Evolutionary conservation across 1,284 basidiomycete genomes (phyloP).

Genomic region (Sporisorium graminicola): DNA sequence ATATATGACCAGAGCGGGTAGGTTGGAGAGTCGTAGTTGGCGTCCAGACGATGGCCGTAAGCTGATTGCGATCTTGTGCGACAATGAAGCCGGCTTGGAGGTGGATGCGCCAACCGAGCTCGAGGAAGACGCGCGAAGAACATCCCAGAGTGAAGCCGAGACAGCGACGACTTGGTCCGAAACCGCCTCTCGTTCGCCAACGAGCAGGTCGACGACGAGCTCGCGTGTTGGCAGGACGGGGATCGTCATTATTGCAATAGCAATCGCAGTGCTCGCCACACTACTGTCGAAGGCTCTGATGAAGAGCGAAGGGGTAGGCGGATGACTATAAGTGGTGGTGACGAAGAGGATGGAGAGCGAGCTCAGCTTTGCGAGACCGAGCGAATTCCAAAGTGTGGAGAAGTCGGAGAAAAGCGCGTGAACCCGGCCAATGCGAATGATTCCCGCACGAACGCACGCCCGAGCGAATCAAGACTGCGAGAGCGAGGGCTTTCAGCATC

Average conservation of each 20-base stretch:
- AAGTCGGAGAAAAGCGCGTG: slow-evolving; percentile 18
- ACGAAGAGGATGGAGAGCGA: background rate
- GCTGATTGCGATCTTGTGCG: slow-evolving; percentile 17
- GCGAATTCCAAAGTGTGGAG: slow-evolving; percentile 23
- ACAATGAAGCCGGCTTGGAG: background rate
- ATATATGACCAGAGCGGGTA: slow-evolving; percentile 24
- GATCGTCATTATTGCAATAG: slow-evolving; percentile 25
- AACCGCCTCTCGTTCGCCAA: slow-evolving; percentile 33
- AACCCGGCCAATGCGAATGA: background rate
- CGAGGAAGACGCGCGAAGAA: slow-evolving; percentile 2
- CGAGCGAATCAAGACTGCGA: background rate
- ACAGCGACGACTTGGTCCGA: slow-evolving; percentile 33
- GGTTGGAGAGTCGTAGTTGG: slow-evolving; percentile 13
- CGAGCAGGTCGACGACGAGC: slow-evolving; percentile 33
- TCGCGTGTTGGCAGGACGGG: slow-evolving; percentile 14
- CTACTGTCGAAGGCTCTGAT: background rate
- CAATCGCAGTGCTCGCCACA: background rate
- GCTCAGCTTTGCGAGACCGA: background rate
- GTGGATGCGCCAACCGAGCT: slow-evolving; percentile 1
- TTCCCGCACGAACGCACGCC: background rate
- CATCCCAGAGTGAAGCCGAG: slow-evolving; percentile 27
- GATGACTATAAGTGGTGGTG: background rate
- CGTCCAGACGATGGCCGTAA: slow-evolving; percentile 30
- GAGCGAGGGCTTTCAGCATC: slow-evolving; percentile 4
- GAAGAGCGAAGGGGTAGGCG: no score